Conservation (phyloP, 2,329 filamentous ascomycete genomes). For the Akanthomyces dipterigenus region DNA sequence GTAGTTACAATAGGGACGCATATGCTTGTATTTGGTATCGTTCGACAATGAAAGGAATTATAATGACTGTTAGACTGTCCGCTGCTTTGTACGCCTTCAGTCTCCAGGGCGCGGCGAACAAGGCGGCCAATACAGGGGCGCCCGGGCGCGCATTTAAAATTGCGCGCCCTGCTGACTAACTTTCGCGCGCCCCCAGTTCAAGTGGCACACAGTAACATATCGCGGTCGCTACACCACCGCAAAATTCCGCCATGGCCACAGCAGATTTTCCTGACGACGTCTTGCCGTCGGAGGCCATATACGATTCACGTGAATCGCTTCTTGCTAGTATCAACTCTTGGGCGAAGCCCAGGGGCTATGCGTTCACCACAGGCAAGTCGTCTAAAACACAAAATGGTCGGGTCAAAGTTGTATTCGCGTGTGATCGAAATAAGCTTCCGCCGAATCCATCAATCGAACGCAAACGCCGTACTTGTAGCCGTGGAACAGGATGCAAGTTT, state of each 20-base stretch:
- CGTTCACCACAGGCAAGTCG: conserved; percentile 16
- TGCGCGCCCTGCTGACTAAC: too few species aligned
- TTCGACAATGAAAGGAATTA: too few species aligned
- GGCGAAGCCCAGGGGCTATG: conserved; percentile 15
- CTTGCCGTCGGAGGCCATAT: conserved; percentile 10
- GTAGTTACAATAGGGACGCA: too few species aligned
- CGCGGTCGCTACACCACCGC: too few species aligned
- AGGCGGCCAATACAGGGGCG: too few species aligned
- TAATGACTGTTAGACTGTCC: too few species aligned
- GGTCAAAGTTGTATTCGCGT: conserved; percentile 13
- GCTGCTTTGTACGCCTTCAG: too few species aligned
- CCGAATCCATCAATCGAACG: conserved; percentile 1
- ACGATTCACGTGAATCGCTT: conserved; percentile 11
- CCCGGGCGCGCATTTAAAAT: too few species aligned
- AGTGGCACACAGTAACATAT: too few species aligned
- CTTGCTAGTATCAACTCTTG: conserved; percentile 13
- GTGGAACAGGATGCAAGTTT: conserved; percentile 13
- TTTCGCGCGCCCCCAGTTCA: too few species aligned
- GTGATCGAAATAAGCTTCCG: conserved; percentile 11
- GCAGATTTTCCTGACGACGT: conserved; percentile 11
- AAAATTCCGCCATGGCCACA: not conserved
- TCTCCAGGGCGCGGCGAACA: too few species aligned
- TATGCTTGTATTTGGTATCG: too few species aligned
- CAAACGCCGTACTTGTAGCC: conserved; percentile 8
- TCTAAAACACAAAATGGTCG: conserved; percentile 13